These are phyloP conservation scores for Endocarpon pusillum DNA, from an alignment of 495 filamentous ascomycete genomes.

Conservation along the genomic window DNA sequence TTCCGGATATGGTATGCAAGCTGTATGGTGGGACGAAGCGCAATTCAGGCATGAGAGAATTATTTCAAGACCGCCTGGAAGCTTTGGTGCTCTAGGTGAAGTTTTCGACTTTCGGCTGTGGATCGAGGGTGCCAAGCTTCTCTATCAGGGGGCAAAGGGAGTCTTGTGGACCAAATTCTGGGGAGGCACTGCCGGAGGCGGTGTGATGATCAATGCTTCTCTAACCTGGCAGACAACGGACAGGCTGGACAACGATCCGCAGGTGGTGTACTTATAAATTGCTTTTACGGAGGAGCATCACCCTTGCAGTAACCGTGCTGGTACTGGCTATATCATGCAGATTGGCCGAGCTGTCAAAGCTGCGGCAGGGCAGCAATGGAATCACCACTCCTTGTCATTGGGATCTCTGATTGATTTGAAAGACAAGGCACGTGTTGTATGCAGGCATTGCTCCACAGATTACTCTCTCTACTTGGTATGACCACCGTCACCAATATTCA, in stretches of 20 bases:
- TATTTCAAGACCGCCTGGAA: constrained; percentile 18
- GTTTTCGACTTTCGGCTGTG: no score
- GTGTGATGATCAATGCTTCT: constrained; percentile 61
- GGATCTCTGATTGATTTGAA: no score
- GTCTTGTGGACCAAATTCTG: constrained; percentile 57
- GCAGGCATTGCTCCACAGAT: no score
- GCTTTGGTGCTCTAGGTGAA: constrained; percentile 20
- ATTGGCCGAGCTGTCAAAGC: no score
- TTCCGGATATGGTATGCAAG: constrained; percentile 40
- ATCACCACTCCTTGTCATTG: no score
- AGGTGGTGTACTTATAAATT: constrained; percentile 34
- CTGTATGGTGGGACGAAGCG: constrained; percentile 61
- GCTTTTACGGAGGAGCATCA: no score
- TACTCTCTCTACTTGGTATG: no score
- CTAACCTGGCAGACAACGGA: constrained; percentile 53
- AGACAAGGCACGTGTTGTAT: no score
- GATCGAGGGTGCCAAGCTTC: constrained; percentile 41
- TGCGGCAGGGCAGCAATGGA: no score
- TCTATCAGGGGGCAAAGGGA: constrained; percentile 42
- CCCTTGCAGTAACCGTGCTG: no score
- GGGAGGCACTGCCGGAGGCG: constrained; percentile 41
- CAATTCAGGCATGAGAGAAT: constrained; percentile 56
- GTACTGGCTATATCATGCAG: no score
- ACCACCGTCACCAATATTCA: no score
- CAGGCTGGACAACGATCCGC: constrained; percentile 42